Conservation (phyloP, 2,329 filamentous ascomycete genomes). For the Ophiostoma himal-ulmi region DNA sequence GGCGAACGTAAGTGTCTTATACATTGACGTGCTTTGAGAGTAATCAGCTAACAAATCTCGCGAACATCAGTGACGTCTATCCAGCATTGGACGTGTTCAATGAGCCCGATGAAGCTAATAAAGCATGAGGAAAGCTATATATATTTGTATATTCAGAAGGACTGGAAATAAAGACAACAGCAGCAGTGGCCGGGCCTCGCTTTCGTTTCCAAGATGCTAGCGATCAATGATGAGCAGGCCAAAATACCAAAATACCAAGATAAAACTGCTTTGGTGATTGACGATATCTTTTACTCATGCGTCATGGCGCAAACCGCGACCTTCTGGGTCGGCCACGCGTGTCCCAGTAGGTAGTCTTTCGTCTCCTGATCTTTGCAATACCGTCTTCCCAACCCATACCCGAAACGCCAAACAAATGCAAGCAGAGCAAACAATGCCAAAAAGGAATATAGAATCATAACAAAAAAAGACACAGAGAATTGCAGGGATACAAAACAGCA, state of each 20-base stretch:
- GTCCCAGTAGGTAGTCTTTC: neutral
- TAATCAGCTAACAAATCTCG: neutral
- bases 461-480: neutral
- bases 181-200: neutral
- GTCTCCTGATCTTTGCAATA: neutral
- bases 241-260: neutral
- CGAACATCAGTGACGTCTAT: slow-evolving; percentile 24
- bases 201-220: neutral
- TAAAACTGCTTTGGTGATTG: neutral
- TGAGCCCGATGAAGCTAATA: neutral
- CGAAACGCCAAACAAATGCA: slow-evolving; percentile 22
- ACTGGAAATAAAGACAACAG: neutral
- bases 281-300: neutral
- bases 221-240: neutral
- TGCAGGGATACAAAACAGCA: neutral
- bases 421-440: slow-evolving; percentile 2
- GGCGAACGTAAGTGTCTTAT: slow-evolving; percentile 44
- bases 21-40: neutral
- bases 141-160: neutral
- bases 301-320: neutral
- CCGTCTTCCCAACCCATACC: slow-evolving; percentile 12
- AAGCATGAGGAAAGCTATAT: neutral
- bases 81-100: slow-evolving; percentile 18
- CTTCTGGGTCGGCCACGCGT: neutral
- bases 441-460: slow-evolving; percentile 8